Evolutionary conservation across 306 rosid genomes (phyloP).

Genomic region (Castanospermum australe): DNA sequence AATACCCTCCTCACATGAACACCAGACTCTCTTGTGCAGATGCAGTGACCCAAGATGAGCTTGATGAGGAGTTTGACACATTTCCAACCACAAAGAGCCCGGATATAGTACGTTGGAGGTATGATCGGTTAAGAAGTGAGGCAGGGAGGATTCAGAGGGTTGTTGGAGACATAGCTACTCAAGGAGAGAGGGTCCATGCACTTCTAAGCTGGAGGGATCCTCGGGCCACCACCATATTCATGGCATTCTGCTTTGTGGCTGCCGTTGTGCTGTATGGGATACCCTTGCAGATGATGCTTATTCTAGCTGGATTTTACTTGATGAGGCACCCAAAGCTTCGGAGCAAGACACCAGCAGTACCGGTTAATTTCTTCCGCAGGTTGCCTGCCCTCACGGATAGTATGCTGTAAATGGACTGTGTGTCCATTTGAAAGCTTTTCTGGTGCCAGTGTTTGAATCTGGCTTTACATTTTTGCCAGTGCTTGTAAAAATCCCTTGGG

Average conservation of each 20-base stretch:
- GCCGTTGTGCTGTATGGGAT: slow-evolving; percentile 71
- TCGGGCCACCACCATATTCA: slow-evolving; percentile 72
- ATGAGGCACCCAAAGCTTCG: slow-evolving; percentile 92
- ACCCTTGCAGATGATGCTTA: slow-evolving; percentile 62
- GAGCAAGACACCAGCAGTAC: slow-evolving; percentile 62
- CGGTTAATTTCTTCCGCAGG: slow-evolving; percentile 82
- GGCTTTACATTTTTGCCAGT: slow-evolving; percentile 28
- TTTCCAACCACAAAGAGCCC: slow-evolving; percentile 63
- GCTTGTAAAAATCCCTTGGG: slow-evolving; percentile 24
- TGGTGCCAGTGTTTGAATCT: slow-evolving; percentile 13
- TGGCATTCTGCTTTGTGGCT: slow-evolving; percentile 62
- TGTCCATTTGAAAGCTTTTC: not conserved
- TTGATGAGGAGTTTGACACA: slow-evolving; percentile 90
- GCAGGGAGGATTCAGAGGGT: slow-evolving; percentile 89
- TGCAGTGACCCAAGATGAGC: slow-evolving; percentile 61
- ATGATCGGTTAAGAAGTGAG: slow-evolving; percentile 80
- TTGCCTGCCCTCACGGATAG: slow-evolving; percentile 82
- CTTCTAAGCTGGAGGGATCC: slow-evolving; percentile 96
- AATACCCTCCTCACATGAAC: slow-evolving; percentile 91
- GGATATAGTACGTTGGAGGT: slow-evolving; percentile 69
- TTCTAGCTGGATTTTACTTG: slow-evolving; percentile 63
- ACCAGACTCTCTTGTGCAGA: slow-evolving; percentile 76
- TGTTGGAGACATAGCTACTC: slow-evolving; percentile 87
- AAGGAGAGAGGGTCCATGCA: slow-evolving; percentile 85
- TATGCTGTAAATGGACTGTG: slow-evolving; percentile 63